A percentile compares a stretch with the other conserved stretches of the same genome.
Conservation (phyloP, 768 basidiomycete species). For the Boletus tylopilopsis region DNA sequence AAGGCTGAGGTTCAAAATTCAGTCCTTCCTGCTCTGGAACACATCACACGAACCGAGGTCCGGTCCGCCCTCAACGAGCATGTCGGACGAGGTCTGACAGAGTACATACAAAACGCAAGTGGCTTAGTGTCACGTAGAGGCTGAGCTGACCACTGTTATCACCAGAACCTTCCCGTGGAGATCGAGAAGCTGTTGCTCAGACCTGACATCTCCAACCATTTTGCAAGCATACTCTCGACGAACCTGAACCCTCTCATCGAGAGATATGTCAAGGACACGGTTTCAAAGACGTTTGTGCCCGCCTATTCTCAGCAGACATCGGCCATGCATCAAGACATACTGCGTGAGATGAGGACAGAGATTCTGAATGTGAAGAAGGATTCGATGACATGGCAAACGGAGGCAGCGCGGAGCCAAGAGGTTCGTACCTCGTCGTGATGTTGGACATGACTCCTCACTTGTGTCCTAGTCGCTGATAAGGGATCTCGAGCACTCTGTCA, state of each 20-base stretch:
- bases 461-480: constrained; percentile 60
- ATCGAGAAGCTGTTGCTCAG: constrained; percentile 75
- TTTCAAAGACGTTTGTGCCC: constrained; percentile 71
- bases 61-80: constrained; percentile 75
- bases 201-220: constrained; percentile 72
- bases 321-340: constrained; percentile 74
- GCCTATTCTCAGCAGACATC: constrained; percentile 72
- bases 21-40: constrained; percentile 78
- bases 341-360: constrained; percentile 71
- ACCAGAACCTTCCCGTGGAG: constrained; percentile 70
- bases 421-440: constrained; percentile 36
- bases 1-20: constrained; percentile 82
- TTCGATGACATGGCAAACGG: constrained; percentile 76
- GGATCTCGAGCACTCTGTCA: constrained; percentile 76
- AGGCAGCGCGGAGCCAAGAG: constrained; percentile 75
- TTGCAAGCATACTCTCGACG: constrained; percentile 68
- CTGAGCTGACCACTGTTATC: constrained; percentile 4
- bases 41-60: constrained; percentile 78
- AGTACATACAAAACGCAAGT: constrained; percentile 66
- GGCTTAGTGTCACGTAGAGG: neutral
- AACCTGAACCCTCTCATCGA: constrained; percentile 75
- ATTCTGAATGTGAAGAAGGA: constrained; percentile 77
- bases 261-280: constrained; percentile 75
- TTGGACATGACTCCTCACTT: constrained; percentile 4
- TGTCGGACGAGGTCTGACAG: constrained; percentile 67